A percentile compares a stretch with the other conserved stretches of the same genome.
Conservation (phyloP, 2,329 filamentous ascomycete genomes). For the Colletotrichum sojae region DNA sequence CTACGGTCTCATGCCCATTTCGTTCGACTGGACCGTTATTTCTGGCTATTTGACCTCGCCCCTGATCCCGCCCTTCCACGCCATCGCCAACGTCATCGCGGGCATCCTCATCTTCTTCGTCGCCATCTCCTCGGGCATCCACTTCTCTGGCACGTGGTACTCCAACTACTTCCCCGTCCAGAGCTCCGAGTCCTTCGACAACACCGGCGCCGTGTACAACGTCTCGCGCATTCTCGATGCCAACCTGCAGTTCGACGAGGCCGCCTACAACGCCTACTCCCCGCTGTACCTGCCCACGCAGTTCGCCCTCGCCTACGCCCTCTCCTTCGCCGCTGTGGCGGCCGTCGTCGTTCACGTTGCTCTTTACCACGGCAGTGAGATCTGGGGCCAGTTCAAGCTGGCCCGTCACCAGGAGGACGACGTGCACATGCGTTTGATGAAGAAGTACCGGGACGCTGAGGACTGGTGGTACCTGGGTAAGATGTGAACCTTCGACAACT, state of each 20-base stretch:
- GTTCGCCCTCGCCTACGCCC: conserved; percentile 72
- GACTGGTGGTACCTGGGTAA: conserved; percentile 72
- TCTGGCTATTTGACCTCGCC: conserved; percentile 70
- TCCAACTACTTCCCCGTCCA: conserved; percentile 74
- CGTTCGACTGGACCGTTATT: conserved; percentile 76
- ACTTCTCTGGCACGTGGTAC: conserved; percentile 71
- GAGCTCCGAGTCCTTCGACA: conserved; percentile 74
- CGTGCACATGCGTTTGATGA: conserved; percentile 73
- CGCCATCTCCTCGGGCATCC: conserved; percentile 70
- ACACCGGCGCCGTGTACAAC: conserved; percentile 72
- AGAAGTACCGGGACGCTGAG: conserved; percentile 71
- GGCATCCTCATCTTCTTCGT: conserved; percentile 68
- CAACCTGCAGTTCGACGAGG: conserved; percentile 71
- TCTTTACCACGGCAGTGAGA: conserved; percentile 69
- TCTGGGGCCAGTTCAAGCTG: conserved; percentile 68
- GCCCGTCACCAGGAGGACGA: conserved; percentile 71
- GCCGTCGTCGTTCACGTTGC: conserved; percentile 71
- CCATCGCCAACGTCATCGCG: conserved; percentile 70
- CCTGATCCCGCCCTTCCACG: conserved; percentile 72
- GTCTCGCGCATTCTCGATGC: conserved; percentile 71
- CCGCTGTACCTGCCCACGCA: conserved; percentile 76
- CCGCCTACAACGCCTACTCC: conserved; percentile 74
- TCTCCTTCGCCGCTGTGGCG: conserved; percentile 77
- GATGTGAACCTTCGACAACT: conserved; percentile 46
- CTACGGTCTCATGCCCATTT: conserved; percentile 73